A percentile compares a stretch with the other conserved stretches of the same genome.
Conservation (phyloP, 441 rosid genomes). For the Pelargonium myrrhifolium region DNA sequence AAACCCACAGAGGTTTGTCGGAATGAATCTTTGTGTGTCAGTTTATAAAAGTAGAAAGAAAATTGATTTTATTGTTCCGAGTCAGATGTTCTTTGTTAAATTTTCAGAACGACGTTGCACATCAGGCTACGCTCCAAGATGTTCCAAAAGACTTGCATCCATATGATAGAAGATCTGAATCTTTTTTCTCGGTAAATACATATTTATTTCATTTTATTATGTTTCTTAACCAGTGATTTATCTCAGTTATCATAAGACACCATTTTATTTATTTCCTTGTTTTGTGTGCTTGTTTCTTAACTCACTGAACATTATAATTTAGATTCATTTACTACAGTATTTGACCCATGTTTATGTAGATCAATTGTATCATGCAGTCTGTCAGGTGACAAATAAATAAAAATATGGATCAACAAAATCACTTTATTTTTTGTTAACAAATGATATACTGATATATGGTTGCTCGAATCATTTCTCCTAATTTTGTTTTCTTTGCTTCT, state of each 20-base stretch:
- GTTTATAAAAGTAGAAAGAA: background rate
- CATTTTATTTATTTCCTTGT: slow-evolving; percentile 12
- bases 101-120: slow-evolving; percentile 39
- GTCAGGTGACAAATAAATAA: no score
- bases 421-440: no score
- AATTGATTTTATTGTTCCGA: background rate
- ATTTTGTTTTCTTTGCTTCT: slow-evolving; percentile 3
- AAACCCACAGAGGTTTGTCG: slow-evolving; percentile 69
- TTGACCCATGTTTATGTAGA: background rate
- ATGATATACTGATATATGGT: no score
- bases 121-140: slow-evolving; percentile 49
- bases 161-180: slow-evolving; percentile 79
- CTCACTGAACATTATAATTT: background rate
- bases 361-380: no score
- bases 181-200: slow-evolving; percentile 57
- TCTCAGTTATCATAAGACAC: background rate
- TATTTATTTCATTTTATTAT: slow-evolving; percentile 10
- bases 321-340: background rate
- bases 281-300: background rate
- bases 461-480: background rate
- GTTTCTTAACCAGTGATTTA: slow-evolving; percentile 9
- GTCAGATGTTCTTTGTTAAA: no score
- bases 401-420: no score
- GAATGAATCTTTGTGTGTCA: background rate
- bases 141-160: slow-evolving; percentile 58